Conservation (phyloP, 1,284 basidiomycete species). For the Kwoniella shivajii region DNA sequence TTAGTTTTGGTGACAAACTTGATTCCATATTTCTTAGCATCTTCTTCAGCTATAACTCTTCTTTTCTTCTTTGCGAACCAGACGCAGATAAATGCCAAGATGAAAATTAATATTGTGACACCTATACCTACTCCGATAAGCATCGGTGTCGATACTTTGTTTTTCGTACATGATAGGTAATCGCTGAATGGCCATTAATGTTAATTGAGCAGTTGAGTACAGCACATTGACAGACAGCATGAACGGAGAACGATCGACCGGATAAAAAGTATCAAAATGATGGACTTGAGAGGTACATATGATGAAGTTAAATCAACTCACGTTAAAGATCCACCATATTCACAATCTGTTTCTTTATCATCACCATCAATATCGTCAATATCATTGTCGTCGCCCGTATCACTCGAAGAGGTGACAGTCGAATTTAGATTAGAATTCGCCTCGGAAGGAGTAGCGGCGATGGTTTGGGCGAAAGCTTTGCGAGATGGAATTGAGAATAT, state of each 20-base stretch:
- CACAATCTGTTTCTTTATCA: not conserved
- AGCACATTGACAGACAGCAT: too few relatives aligned
- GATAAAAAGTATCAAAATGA: too few relatives aligned
- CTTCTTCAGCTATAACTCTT: not conserved
- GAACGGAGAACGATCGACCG: too few relatives aligned
- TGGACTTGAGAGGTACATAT: too few relatives aligned
- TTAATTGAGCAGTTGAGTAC: not conserved
- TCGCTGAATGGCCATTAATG: constrained; percentile 9
- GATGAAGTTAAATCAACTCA: not conserved
- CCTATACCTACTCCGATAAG: constrained; percentile 35
- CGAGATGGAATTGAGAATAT: not conserved
- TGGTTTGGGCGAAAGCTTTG: not conserved
- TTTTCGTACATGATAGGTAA: constrained; percentile 32
- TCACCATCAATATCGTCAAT: not conserved
- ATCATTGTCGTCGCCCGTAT: not conserved
- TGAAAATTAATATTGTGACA: constrained; percentile 28
- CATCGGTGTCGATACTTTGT: constrained; percentile 28
- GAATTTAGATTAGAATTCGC: too few relatives aligned
- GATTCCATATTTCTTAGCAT: not conserved
- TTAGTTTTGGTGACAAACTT: not conserved
- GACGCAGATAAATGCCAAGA: constrained; percentile 29
- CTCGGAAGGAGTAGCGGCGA: too few relatives aligned
- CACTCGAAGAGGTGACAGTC: not conserved
- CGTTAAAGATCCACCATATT: constrained; percentile 5
- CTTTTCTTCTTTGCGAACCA: constrained; percentile 20